Conservation (phyloP, 441 rosid species). For the Pelargonium fulgidum region DNA sequence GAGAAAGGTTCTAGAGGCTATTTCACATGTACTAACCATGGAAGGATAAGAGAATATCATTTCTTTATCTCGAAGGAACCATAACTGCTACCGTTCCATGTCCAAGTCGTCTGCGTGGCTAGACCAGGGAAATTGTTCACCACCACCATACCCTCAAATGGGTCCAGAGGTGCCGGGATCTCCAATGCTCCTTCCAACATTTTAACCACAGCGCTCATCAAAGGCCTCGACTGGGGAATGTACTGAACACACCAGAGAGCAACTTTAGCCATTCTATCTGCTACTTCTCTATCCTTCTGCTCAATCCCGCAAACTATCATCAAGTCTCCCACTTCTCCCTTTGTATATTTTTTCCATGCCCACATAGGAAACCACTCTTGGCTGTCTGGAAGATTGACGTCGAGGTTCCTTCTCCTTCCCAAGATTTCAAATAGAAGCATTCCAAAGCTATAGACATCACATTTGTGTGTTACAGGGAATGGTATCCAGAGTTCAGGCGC, state of each 20-base stretch:
- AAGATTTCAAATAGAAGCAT: constrained; percentile 17
- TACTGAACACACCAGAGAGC: constrained; percentile 20
- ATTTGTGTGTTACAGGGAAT: neutral
- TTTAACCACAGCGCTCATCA: constrained; percentile 15
- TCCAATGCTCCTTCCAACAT: constrained; percentile 18
- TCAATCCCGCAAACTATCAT: constrained; percentile 8
- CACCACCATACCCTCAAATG: constrained; percentile 7
- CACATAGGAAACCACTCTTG: constrained; percentile 16
- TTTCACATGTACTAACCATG: no score
- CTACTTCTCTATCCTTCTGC: constrained; percentile 6
- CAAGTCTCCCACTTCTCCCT: neutral
- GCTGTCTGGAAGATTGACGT: neutral
- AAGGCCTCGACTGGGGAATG: constrained; percentile 14
- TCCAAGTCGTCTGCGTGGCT: no score
- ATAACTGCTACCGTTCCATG: no score
- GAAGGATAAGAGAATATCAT: no score
- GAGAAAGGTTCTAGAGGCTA: no score
- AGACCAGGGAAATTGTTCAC: no score
- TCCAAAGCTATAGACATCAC: constrained; percentile 21
- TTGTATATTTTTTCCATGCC: constrained; percentile 13
- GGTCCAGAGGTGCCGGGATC: neutral
- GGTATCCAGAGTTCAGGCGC: constrained; percentile 12
- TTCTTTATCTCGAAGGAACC: no score
- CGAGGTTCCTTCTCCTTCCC: constrained; percentile 14
- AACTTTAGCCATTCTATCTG: neutral